Evolutionary conservation across 2,329 filamentous ascomycete species (phyloP).

Genomic region (Pestalotiopsis fici): DNA sequence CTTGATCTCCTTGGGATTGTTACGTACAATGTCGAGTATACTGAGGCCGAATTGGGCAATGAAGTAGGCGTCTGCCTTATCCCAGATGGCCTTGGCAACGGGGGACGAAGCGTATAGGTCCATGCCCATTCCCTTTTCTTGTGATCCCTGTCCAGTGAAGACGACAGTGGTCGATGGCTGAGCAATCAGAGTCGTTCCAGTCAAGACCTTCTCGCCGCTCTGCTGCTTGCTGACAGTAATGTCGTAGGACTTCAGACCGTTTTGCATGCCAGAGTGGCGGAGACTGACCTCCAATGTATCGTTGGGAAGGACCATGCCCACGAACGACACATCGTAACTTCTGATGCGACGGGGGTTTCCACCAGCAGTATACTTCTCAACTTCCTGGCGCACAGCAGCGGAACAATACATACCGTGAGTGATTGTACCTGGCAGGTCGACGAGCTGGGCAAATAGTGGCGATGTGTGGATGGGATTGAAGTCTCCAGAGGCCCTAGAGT

Average conservation of each 20-base stretch:
- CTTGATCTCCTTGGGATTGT: slow-evolving; percentile 36
- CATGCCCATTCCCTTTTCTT: slow-evolving; percentile 41
- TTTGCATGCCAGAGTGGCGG: slow-evolving; percentile 32
- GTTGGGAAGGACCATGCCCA: slow-evolving; percentile 35
- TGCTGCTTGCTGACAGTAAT: slow-evolving; percentile 30
- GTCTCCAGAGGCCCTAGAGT: slow-evolving; percentile 34
- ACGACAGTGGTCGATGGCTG: slow-evolving; percentile 33
- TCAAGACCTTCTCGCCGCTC: slow-evolving; percentile 30
- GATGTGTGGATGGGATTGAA: slow-evolving; percentile 42
- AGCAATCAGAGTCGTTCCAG: slow-evolving; percentile 23
- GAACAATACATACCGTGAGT: slow-evolving; percentile 41
- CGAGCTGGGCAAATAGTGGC: slow-evolving; percentile 32
- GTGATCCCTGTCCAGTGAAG: slow-evolving; percentile 42
- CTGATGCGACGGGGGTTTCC: slow-evolving; percentile 22
- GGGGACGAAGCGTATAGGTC: slow-evolving; percentile 34
- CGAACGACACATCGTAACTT: slow-evolving; percentile 29
- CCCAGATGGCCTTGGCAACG: slow-evolving; percentile 35
- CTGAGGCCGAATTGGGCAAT: slow-evolving; percentile 28
- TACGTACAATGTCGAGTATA: slow-evolving; percentile 35
- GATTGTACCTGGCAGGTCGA: slow-evolving; percentile 36
- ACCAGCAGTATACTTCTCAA: slow-evolving; percentile 21
- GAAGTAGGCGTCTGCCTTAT: slow-evolving; percentile 33
- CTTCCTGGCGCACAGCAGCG: slow-evolving; percentile 27
- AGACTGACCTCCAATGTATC: slow-evolving; percentile 30
- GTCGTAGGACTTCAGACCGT: slow-evolving; percentile 31